phyloP scores from a whole-genome alignment of 805 yeast species.

The Nakazawaea pomicola region DNA sequence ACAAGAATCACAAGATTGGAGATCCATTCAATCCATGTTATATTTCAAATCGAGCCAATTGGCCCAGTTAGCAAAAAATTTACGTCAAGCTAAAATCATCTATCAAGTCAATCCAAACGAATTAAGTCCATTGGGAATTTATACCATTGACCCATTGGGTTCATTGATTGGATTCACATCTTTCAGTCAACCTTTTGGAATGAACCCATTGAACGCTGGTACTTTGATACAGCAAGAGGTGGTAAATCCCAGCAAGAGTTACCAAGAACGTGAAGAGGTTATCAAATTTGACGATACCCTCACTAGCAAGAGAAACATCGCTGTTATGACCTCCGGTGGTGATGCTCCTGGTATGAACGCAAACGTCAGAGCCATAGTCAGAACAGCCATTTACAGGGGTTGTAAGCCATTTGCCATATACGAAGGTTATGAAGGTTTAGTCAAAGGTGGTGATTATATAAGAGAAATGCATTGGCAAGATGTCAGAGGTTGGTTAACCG shows the following conservation, averaged over 20 bases:
- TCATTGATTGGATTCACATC: conserved; percentile 76
- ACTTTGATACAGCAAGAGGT: conserved; percentile 3
- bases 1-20: conserved; percentile 39
- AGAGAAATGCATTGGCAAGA: conserved; percentile 67
- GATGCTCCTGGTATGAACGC: conserved; percentile 99
- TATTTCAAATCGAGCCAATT: conserved; percentile 43
- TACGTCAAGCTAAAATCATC: conserved; percentile 27
- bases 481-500: conserved; percentile 64
- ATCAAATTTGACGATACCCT: neutral
- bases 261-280: neutral
- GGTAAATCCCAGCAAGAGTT: neutral
- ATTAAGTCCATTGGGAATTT: conserved; percentile 69
- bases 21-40: conserved; percentile 38
- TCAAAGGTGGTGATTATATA: conserved; percentile 74
- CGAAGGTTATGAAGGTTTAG: conserved; percentile 95
- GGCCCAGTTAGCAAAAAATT: conserved; percentile 29
- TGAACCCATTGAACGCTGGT: conserved; percentile 16
- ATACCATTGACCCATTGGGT: conserved; percentile 81
- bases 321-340: conserved; percentile 98
- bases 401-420: conserved; percentile 89
- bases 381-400: conserved; percentile 81
- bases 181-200: conserved; percentile 45
- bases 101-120: conserved; percentile 68
- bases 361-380: conserved; percentile 89
- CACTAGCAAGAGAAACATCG: conserved; percentile 52